Evolutionary conservation across 257 asterid species (phyloP).

Genomic region (Nicotiana otophora): DNA sequence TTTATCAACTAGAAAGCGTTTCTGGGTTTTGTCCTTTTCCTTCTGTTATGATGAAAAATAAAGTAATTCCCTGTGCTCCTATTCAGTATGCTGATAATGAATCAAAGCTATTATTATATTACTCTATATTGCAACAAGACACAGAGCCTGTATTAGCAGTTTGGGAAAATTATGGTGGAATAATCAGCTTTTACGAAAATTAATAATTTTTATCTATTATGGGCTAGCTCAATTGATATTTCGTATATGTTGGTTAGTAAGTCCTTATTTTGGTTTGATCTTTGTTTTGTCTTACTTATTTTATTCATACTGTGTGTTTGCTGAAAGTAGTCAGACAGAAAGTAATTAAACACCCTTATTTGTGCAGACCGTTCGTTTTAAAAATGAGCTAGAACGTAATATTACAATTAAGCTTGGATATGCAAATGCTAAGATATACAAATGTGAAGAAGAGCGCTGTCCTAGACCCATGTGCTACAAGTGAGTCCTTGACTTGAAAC

Average conservation of each 20-base stretch:
- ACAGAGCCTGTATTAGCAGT: neutral
- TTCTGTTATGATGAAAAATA: neutral
- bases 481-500: constrained; percentile 37
- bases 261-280: neutral
- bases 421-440: constrained; percentile 95
- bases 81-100: neutral
- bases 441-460: constrained; percentile 87
- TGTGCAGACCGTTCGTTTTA: constrained; percentile 91
- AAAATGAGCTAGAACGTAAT: constrained; percentile 94
- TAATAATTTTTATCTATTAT: neutral
- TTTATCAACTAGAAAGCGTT: neutral
- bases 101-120: neutral
- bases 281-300: neutral
- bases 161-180: neutral
- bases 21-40: neutral
- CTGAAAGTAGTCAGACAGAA: neutral
- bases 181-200: neutral
- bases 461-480: constrained; percentile 95
- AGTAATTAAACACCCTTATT: neutral
- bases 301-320: neutral
- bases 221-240: neutral
- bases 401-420: constrained; percentile 98
- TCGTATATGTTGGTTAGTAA: neutral
- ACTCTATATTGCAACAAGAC: neutral
- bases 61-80: neutral